Conservation (phyloP, 192 early-diverging fungal species). For the Lobosporangium transversale region DNA sequence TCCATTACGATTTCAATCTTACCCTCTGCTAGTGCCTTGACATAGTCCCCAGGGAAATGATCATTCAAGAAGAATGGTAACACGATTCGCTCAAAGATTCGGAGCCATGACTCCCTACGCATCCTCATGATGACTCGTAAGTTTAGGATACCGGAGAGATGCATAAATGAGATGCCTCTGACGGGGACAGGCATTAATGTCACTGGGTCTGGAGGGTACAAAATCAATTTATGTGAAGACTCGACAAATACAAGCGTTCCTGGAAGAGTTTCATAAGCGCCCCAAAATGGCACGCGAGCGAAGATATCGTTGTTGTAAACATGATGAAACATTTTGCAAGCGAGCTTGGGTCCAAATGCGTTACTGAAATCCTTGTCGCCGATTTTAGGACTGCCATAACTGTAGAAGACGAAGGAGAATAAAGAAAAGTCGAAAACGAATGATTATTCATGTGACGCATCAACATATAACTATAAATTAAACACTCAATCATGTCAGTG, state of each 20-base stretch:
- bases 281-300: constrained; percentile 48
- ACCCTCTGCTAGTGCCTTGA: constrained; percentile 54
- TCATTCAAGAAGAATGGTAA: constrained; percentile 66
- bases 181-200: constrained; percentile 60
- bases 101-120: constrained; percentile 54
- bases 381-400: constrained; percentile 60
- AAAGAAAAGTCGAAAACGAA: neutral
- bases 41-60: constrained; percentile 65
- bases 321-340: constrained; percentile 67
- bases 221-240: constrained; percentile 52
- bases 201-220: constrained; percentile 63
- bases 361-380: constrained; percentile 63
- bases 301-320: constrained; percentile 63
- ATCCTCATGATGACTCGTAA: constrained; percentile 55
- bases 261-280: constrained; percentile 59
- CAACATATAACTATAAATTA: too few species aligned
- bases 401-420: neutral
- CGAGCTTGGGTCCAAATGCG: constrained; percentile 54
- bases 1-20: constrained; percentile 58
- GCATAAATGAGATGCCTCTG: constrained; percentile 61
- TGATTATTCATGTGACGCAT: too few species aligned
- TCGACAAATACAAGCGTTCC: constrained; percentile 67
- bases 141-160: constrained; percentile 64
- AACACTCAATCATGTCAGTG: too few species aligned
- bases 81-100: constrained; percentile 56